Evolutionary conservation across 805 yeast genomes (phyloP).

Genomic region (Lipomyces yamadae): DNA sequence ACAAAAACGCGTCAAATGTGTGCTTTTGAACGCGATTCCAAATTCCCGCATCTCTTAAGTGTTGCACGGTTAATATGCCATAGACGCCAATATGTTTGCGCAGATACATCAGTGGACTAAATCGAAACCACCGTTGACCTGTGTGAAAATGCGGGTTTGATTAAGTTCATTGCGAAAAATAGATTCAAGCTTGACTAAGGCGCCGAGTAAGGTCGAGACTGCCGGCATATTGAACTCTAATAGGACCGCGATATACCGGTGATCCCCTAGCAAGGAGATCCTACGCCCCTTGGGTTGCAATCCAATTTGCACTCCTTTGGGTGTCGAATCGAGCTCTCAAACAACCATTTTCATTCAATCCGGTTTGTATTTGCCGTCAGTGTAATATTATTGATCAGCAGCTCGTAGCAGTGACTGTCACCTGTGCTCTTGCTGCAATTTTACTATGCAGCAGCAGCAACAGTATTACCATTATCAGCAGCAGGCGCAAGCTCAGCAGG

Average conservation of each 20-base stretch:
- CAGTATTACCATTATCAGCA: conserved; percentile 13
- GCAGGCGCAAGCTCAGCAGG: conserved; percentile 13
- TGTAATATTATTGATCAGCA: not conserved
- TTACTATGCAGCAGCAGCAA: conserved; percentile 18
- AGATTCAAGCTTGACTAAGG: not conserved
- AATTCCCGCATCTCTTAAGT: no score
- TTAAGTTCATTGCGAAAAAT: not conserved
- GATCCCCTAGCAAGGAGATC: not conserved
- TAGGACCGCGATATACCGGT: not conserved
- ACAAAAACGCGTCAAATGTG: not conserved
- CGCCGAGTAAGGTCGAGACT: no score
- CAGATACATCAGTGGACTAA: not conserved
- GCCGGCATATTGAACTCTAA: not conserved
- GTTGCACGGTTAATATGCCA: not conserved
- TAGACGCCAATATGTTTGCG: not conserved
- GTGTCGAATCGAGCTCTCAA: not conserved
- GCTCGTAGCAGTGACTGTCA: conserved; percentile 1
- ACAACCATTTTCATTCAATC: not conserved
- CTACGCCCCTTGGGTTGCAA: not conserved
- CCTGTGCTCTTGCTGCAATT: not conserved
- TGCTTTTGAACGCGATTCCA: not conserved
- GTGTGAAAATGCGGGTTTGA: not conserved
- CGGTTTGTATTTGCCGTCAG: not conserved
- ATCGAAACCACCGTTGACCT: not conserved
- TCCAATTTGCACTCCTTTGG: not conserved